A percentile compares a stretch with the other conserved stretches of the same genome.
These are phyloP conservation scores for Acanthamoeba castellanii DNA, from an alignment of 208 protist species.

Conservation along the genomic window DNA sequence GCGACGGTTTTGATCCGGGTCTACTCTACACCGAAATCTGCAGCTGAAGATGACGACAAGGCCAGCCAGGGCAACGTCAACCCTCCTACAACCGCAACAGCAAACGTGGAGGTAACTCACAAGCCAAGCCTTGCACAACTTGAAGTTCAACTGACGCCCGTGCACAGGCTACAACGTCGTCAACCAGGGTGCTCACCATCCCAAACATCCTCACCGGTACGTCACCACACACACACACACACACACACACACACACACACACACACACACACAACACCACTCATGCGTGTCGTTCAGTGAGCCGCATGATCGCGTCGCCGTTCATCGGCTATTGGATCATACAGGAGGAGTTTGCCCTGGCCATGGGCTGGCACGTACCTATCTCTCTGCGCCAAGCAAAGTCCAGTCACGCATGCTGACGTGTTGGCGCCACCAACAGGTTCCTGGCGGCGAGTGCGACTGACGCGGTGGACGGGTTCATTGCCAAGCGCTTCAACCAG, in stretches of 20 bases:
- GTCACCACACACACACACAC: no score
- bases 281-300: neutral
- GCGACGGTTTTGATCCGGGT: no score
- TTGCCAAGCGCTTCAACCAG: neutral
- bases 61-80: no score
- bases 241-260: no score
- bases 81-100: no score
- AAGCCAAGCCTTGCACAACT: neutral
- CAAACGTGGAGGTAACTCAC: neutral
- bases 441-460: neutral
- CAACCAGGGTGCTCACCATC: neutral
- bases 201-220: conserved; percentile 6
- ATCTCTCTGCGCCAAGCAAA: neutral
- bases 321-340: conserved; percentile 21
- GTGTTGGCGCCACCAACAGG: neutral
- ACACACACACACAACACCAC: no score
- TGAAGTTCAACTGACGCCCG: neutral
- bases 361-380: neutral
- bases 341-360: neutral
- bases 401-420: no score
- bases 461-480: neutral
- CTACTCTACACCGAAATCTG: no score
- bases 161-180: neutral
- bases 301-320: neutral
- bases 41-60: no score